A percentile compares a stretch with the other conserved stretches of the same genome.
Conservation (phyloP, 2,329 filamentous ascomycete genomes). For the Ceratocystis cubensis region DNA sequence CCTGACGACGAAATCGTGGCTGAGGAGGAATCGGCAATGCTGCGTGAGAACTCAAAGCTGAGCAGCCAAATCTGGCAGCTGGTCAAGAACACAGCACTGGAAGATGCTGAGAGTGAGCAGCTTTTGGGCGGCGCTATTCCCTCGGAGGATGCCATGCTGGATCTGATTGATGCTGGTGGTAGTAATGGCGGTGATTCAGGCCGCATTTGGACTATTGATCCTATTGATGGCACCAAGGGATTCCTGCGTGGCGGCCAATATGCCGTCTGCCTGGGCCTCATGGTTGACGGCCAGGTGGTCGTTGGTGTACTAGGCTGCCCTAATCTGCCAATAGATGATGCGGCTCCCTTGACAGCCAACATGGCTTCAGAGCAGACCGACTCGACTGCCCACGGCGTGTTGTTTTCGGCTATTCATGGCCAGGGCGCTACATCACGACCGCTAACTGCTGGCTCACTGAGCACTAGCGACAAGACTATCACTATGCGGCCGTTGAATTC, state of each 20-base stretch:
- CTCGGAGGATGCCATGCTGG: slow-evolving; percentile 53
- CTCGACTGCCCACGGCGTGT: slow-evolving; percentile 60
- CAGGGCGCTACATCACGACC: slow-evolving; percentile 71
- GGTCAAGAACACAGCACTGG: slow-evolving; percentile 53
- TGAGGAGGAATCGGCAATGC: slow-evolving; percentile 78
- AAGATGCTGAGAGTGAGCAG: slow-evolving; percentile 45
- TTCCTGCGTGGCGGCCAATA: slow-evolving; percentile 95
- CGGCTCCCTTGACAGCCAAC: slow-evolving; percentile 47
- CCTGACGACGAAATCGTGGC: slow-evolving; percentile 83
- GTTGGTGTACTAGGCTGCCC: slow-evolving; percentile 92
- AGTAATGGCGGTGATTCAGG: slow-evolving; percentile 60
- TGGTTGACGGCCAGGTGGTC: slow-evolving; percentile 87
- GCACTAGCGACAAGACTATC: slow-evolving; percentile 47
- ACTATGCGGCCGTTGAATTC: slow-evolving; percentile 52
- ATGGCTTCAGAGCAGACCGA: slow-evolving; percentile 55
- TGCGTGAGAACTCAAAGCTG: slow-evolving; percentile 58
- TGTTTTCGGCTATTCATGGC: slow-evolving; percentile 74
- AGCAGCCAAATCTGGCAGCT: slow-evolving; percentile 66
- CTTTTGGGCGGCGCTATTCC: slow-evolving; percentile 56
- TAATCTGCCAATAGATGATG: slow-evolving; percentile 80
- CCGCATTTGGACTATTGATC: slow-evolving; percentile 91
- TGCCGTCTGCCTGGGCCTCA: slow-evolving; percentile 80
- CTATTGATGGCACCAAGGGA: slow-evolving; percentile 95
- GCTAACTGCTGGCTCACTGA: slow-evolving; percentile 45
- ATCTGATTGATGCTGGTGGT: slow-evolving; percentile 54